These are phyloP conservation scores for Cronartium ribicola DNA, from an alignment of 1,284 basidiomycete genomes.

Conservation along the genomic window DNA sequence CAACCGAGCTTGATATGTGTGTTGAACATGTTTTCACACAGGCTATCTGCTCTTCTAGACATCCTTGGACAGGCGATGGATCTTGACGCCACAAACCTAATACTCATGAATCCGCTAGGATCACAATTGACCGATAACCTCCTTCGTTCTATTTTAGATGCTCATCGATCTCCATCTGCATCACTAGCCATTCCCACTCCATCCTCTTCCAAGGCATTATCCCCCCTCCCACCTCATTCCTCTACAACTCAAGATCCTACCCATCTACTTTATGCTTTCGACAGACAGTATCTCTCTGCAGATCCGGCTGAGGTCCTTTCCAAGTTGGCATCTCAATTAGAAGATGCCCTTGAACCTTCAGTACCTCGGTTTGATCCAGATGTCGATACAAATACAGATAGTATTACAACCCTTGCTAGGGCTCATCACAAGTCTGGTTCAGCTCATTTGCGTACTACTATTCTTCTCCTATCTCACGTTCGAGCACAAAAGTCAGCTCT, in stretches of 20 bases:
- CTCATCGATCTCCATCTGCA: conserved; percentile 3
- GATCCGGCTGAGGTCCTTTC: conserved; percentile 22
- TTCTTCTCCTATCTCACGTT: conserved; percentile 34
- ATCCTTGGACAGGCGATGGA: conserved; percentile 22
- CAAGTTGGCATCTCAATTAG: conserved; percentile 10
- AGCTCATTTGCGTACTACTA: conserved; percentile 27
- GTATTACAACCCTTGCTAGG: not conserved
- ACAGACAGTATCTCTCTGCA: conserved; percentile 26
- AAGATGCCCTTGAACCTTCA: conserved; percentile 25
- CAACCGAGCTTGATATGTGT: not conserved
- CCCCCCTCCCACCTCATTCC: not conserved
- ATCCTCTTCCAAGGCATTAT: not conserved
- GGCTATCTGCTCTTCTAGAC: conserved; percentile 19
- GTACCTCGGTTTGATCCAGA: conserved; percentile 4
- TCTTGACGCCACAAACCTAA: conserved; percentile 18
- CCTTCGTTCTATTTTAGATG: conserved; percentile 26
- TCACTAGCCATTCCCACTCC: not conserved
- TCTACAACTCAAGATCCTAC: not conserved
- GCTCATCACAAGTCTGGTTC: conserved; percentile 12
- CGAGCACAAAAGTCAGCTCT: conserved; percentile 35
- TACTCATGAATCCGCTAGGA: conserved; percentile 34
- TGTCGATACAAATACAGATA: not conserved
- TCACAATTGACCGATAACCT: conserved; percentile 35
- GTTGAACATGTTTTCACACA: not conserved
- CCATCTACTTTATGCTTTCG: conserved; percentile 36